Percentiles rank a stretch among this genome's conserved stretches.
These are phyloP conservation scores for Pseudozyma hubeiensis DNA, from an alignment of 1,284 basidiomycete genomes.

Conservation along the genomic window DNA sequence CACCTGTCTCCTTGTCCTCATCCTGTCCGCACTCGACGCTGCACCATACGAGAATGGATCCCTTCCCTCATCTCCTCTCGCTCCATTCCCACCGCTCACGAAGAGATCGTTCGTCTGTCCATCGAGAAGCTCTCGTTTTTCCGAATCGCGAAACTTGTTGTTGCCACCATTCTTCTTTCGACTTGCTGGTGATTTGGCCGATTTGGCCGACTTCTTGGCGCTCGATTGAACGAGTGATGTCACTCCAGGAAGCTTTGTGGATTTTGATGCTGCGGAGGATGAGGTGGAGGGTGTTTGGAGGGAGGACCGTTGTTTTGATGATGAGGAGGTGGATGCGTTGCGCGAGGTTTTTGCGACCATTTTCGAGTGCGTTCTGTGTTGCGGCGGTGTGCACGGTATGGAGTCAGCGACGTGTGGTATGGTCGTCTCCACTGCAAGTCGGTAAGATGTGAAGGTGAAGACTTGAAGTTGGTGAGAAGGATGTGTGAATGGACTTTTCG, in stretches of 20 bases:
- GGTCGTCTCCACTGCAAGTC: no score
- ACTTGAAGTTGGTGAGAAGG: no score
- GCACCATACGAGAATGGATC: constrained; percentile 31
- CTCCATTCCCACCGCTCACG: background rate
- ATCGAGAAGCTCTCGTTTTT: constrained; percentile 23
- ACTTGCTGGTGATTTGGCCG: background rate
- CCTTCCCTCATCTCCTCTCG: background rate
- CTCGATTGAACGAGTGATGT: constrained; percentile 16
- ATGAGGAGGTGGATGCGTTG: background rate
- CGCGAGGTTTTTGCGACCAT: constrained; percentile 15
- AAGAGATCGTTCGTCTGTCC: constrained; percentile 20
- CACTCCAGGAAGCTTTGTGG: background rate
- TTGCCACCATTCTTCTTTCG: constrained; percentile 12
- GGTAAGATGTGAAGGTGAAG: no score
- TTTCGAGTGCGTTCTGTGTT: background rate
- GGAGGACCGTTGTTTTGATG: constrained; percentile 1
- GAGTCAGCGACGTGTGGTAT: background rate
- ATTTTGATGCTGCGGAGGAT: constrained; percentile 9
- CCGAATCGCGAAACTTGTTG: constrained; percentile 35
- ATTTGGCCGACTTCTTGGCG: constrained; percentile 17
- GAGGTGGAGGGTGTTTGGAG: constrained; percentile 3
- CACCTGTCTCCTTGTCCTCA: constrained; percentile 25
- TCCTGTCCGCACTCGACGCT: constrained; percentile 11
- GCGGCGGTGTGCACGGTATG: background rate
- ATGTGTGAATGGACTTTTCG: no score